Evolutionary conservation across 2,329 filamentous ascomycete genomes (phyloP), one percentile per base, ranked within the genome.

Genomic region (Paecilomyces sp.): DNA sequence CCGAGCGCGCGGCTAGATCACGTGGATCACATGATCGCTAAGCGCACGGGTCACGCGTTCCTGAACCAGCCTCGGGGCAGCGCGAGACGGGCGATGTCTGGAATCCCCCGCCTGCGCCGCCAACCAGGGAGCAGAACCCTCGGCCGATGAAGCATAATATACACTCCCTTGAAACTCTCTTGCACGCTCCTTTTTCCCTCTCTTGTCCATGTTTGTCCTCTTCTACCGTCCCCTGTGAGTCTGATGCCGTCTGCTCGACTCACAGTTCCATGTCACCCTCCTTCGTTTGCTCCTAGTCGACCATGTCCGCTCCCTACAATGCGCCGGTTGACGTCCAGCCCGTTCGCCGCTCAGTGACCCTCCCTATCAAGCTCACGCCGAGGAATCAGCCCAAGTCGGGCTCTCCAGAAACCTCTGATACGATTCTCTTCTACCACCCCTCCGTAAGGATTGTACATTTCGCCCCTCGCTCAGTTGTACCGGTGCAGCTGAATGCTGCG

Each of bases 401-500:
- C 12, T 66, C 66, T 13, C 60, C 63, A 36, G 65, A 67, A 51
- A 64, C 64, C 13, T 71, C 74, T 3, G 74, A 77, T 57, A 71
- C 75, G 58, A 69, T 78, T 58, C 82, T 95, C 4, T 94, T 90
- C 71, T 85, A 84, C 60, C 89, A 92, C 67, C 84, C 88, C 0
- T 85, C 83, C 52, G 87, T 87, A 60, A 91, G 87, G 69, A 90
- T 95, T 62, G 80, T 89, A 57, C 83, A 85, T 59, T 89, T 90
- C 72, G 82, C 69, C 70, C 80, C 67, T 68, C 69, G 70, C 62
- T 47, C 41, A 47, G 41, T 47, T 3, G 69, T 68, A 56, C 69
- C 71, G 64, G 71, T 68, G 33, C 74, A 66, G 57, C 83, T 66
- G 73, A 84, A 60, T 72, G 73, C 75, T 2, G 71, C 71, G 33